Evolutionary conservation across 345 rosid species (phyloP).

Genomic region (Populus davidiana): DNA sequence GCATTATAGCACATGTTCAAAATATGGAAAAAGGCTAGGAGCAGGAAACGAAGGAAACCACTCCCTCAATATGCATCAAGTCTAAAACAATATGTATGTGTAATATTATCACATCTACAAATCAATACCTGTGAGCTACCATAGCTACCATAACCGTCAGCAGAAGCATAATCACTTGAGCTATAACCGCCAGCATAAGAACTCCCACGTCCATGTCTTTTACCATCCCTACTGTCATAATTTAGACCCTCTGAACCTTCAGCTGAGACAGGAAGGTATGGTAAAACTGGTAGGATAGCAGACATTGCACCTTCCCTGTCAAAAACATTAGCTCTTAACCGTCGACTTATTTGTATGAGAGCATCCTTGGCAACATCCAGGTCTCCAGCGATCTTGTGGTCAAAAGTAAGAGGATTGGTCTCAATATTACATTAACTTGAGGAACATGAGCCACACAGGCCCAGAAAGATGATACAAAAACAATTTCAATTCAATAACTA

Average conservation of each 20-base stretch:
- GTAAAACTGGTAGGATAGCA: slow-evolving; percentile 75
- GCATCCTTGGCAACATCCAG: slow-evolving; percentile 96
- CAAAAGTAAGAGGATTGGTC: slow-evolving; percentile 6
- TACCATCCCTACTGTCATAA: slow-evolving; percentile 73
- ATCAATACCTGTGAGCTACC: slow-evolving; percentile 61
- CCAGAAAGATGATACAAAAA: slow-evolving; percentile 8
- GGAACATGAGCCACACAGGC: background rate
- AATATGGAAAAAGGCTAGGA: background rate
- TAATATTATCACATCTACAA: background rate
- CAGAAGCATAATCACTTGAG: slow-evolving; percentile 51
- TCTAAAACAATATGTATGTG: background rate
- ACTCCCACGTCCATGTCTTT: slow-evolving; percentile 71
- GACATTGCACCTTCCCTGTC: slow-evolving; percentile 85
- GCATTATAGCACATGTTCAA: background rate
- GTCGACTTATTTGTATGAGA: slow-evolving; percentile 68
- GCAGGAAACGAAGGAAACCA: background rate
- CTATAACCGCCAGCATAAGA: slow-evolving; percentile 72
- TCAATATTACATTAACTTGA: background rate
- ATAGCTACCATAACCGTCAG: slow-evolving; percentile 70
- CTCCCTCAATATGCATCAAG: background rate
- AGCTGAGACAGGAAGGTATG: slow-evolving; percentile 75
- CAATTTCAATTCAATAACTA: background rate
- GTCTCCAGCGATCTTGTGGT: slow-evolving; percentile 78
- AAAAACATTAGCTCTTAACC: slow-evolving; percentile 83
- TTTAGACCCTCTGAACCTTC: slow-evolving; percentile 50